Conservation (phyloP, 2,329 filamentous ascomycete species). For the Aspergillus sp. region DNA sequence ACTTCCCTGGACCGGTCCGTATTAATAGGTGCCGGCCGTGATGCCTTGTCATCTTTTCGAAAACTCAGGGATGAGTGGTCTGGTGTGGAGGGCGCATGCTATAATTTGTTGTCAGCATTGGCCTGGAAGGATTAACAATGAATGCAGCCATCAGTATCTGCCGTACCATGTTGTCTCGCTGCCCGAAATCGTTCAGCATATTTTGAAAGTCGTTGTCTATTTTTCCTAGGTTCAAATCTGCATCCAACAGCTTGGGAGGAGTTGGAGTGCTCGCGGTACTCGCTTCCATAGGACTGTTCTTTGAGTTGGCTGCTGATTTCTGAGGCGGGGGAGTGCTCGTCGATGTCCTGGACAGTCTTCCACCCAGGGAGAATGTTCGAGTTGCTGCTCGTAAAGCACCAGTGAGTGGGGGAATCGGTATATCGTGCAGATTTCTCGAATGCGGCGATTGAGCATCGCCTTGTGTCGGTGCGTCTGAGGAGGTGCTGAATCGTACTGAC, state of each 20-base stretch:
- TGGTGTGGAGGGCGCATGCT: constrained; percentile 20
- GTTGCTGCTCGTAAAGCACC: constrained; percentile 43
- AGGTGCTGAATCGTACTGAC: constrained; percentile 51
- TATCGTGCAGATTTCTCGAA: constrained; percentile 35
- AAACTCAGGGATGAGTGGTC: constrained; percentile 11
- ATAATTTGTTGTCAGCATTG: constrained; percentile 13
- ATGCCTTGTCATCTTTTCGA: constrained; percentile 18
- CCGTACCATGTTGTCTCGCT: constrained; percentile 2
- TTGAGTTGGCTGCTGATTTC: constrained; percentile 19
- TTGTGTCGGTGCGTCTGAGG: constrained; percentile 44
- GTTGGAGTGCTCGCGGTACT: constrained; percentile 50
- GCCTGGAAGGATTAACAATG: constrained; percentile 3
- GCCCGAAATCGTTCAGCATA: constrained; percentile 48
- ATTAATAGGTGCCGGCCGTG: constrained; percentile 39
- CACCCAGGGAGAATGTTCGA: constrained; percentile 52
- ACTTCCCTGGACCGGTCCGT: constrained; percentile 40
- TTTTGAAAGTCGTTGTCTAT: constrained; percentile 45
- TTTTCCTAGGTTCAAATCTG: constrained; percentile 35
- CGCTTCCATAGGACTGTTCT: constrained; percentile 46
- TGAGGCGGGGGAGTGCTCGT: constrained; percentile 13
- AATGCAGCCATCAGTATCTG: too few relatives aligned
- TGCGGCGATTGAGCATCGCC: constrained; percentile 33
- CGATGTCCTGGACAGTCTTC: constrained; percentile 30
- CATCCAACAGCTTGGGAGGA: constrained; percentile 48
- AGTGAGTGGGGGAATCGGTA: constrained; percentile 37